Evolutionary conservation across 2,329 filamentous ascomycete genomes (phyloP).

Genomic region (Phaeosphaeriaceae sp.): DNA sequence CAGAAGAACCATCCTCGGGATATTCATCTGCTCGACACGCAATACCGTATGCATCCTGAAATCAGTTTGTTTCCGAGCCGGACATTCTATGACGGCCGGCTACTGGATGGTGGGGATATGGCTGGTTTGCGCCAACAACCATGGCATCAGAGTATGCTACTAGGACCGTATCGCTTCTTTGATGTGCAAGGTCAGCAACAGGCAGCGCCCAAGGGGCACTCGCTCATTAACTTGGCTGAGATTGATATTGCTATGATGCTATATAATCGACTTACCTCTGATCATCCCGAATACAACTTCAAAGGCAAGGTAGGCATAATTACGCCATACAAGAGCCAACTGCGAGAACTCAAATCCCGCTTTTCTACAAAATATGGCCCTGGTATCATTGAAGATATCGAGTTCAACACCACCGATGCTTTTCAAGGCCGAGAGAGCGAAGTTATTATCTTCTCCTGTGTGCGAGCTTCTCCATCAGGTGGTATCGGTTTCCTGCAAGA

Average conservation of each 20-base stretch:
- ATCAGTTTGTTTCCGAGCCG: constrained; percentile 90
- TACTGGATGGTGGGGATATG: constrained; percentile 88
- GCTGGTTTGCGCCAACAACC: constrained; percentile 73
- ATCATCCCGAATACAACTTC: constrained; percentile 73
- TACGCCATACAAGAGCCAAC: constrained; percentile 94
- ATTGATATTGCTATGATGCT: constrained; percentile 84
- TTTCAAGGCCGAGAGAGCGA: constrained; percentile 97
- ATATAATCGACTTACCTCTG: constrained; percentile 77
- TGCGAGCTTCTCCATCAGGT: constrained; percentile 88
- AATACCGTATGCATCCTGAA: constrained; percentile 99
- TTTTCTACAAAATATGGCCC: constrained; percentile 78
- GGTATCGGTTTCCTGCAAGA: constrained; percentile 98
- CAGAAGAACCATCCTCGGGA: constrained; percentile 87
- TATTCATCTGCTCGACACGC: constrained; percentile 92
- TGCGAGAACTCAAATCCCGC: constrained; percentile 76
- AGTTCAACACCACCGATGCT: constrained; percentile 98
- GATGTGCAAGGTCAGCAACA: constrained; percentile 90
- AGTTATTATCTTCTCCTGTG: constrained; percentile 98
- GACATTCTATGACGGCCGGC: constrained; percentile 88
- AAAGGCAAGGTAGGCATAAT: constrained; percentile 92
- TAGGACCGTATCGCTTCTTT: constrained; percentile 96
- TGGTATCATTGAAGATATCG: constrained; percentile 76
- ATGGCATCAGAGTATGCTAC: constrained; percentile 82
- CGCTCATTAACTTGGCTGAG: constrained; percentile 87
- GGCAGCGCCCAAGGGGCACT: constrained; percentile 81